Conservation (phyloP, 805 yeast species). For the Sugiyamaella valdiviana region DNA sequence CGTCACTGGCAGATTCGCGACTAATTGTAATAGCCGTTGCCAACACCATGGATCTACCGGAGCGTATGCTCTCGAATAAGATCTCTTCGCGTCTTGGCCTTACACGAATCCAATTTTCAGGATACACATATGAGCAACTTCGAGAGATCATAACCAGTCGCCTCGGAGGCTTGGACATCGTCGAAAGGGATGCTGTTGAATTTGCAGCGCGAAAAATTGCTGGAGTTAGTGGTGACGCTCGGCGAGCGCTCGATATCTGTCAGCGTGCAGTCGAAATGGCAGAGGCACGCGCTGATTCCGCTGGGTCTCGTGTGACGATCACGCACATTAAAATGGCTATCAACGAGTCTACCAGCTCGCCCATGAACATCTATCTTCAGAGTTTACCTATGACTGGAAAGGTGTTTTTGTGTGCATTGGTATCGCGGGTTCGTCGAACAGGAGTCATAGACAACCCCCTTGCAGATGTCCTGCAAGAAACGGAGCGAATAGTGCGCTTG, state of each 20-base stretch:
- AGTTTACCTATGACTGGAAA: conserved; percentile 64
- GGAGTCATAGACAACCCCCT: conserved; percentile 65
- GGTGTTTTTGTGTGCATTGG: conserved; percentile 60
- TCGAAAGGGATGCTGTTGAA: conserved; percentile 66
- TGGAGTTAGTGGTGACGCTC: conserved; percentile 94
- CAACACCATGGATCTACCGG: conserved; percentile 96
- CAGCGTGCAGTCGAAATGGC: conserved; percentile 87
- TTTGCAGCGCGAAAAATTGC: conserved; percentile 93
- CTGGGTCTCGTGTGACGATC: conserved; percentile 45
- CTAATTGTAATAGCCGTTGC: conserved; percentile 89
- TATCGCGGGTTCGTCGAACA: conserved; percentile 57
- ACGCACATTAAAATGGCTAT: conserved; percentile 74
- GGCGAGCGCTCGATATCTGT: conserved; percentile 84
- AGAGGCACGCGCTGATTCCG: conserved; percentile 42
- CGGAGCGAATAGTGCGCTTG: conserved; percentile 45
- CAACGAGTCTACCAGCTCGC: conserved; percentile 70
- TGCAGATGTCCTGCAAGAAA: conserved; percentile 76
- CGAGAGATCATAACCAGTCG: conserved; percentile 68
- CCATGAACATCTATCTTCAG: conserved; percentile 52
- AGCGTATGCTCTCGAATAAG: conserved; percentile 77
- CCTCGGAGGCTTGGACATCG: conserved; percentile 44
- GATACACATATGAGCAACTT: conserved; percentile 76
- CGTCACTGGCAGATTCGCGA: conserved; percentile 71
- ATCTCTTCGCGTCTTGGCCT: conserved; percentile 87
- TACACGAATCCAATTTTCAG: conserved; percentile 78